Percentiles rank a stretch among this genome's conserved stretches.
These are phyloP conservation scores for Xerocomus brunneocitrinus DNA, from an alignment of 768 basidiomycete species.

Conservation along the genomic window DNA sequence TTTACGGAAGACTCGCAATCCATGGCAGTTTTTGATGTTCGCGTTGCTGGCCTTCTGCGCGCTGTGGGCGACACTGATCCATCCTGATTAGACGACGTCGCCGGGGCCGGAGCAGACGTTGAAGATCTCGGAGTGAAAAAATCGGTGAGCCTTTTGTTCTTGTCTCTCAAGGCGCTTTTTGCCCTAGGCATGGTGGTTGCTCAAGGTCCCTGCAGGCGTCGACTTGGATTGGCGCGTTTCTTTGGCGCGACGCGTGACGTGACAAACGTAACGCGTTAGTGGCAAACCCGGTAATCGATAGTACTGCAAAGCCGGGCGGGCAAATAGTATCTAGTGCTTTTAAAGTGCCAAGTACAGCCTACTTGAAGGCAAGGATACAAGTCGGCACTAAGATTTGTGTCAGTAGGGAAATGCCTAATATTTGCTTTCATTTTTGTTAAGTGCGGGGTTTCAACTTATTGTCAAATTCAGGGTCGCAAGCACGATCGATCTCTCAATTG, in stretches of 20 bases:
- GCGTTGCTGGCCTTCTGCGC: constrained; percentile 9
- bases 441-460: too few relatives aligned
- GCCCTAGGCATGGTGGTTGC: constrained; percentile 15
- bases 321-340: too few relatives aligned
- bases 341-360: too few relatives aligned
- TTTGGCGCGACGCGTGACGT: constrained; percentile 10
- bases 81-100: not conserved
- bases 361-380: too few relatives aligned
- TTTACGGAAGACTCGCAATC: not conserved
- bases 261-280: constrained; percentile 9
- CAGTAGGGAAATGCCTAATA: too few relatives aligned
- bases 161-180: constrained; percentile 11
- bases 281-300: not conserved
- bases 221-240: constrained; percentile 1
- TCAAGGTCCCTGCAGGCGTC: not conserved
- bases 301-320: too few relatives aligned
- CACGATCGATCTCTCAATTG: too few relatives aligned
- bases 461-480: too few relatives aligned
- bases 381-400: too few relatives aligned
- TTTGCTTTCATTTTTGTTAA: too few relatives aligned
- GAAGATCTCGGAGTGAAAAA: constrained; percentile 40
- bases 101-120: constrained; percentile 11
- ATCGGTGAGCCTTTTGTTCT: constrained; percentile 37
- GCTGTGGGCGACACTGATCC: constrained; percentile 4
- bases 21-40: constrained; percentile 1